These are phyloP conservation scores for Leishmania aethiopica DNA, from an alignment of 208 protist species.

Conservation along the genomic window DNA sequence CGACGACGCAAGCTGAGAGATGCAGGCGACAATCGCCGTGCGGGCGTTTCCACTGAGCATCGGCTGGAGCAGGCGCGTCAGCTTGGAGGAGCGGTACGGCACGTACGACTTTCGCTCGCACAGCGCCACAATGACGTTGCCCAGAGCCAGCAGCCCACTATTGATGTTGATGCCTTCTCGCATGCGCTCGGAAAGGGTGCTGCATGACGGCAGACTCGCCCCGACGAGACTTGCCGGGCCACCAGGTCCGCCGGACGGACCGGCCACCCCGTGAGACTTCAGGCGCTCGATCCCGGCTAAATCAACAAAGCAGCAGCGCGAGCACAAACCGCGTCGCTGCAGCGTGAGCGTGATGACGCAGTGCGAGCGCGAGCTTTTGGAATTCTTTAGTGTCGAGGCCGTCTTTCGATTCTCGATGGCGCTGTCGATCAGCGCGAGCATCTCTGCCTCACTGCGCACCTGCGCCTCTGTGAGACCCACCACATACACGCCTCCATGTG, in stretches of 20 bases:
- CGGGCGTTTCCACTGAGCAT: conserved; percentile 91
- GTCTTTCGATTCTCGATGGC: conserved; percentile 90
- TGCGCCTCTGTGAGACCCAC: conserved; percentile 67
- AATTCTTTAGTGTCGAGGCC: conserved; percentile 94
- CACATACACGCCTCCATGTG: conserved; percentile 81
- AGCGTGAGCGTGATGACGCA: conserved; percentile 92
- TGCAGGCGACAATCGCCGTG: conserved; percentile 95
- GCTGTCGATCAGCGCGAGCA: conserved; percentile 78
- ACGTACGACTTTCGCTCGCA: conserved; percentile 85
- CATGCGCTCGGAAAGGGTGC: conserved; percentile 60
- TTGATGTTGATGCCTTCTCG: conserved; percentile 96
- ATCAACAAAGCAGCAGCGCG: conserved; percentile 93
- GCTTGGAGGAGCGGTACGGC: conserved; percentile 95
- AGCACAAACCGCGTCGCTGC: conserved; percentile 49
- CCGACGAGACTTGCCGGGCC: background rate
- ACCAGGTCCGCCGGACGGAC: background rate
- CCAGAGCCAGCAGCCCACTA: conserved; percentile 90
- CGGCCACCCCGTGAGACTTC: conserved; percentile 57
- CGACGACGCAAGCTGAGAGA: conserved; percentile 86
- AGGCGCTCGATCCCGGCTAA: conserved; percentile 95
- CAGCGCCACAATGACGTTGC: conserved; percentile 94
- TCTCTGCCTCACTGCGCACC: conserved; percentile 68
- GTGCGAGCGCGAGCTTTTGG: conserved; percentile 91
- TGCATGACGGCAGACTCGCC: conserved; percentile 12
- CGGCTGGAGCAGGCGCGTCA: conserved; percentile 95